Percentiles rank a stretch among this genome's conserved stretches.
phyloP scores from a whole-genome alignment of 2,329 filamentous ascomycete genomes.

The Mycosphaerella sp. region DNA sequence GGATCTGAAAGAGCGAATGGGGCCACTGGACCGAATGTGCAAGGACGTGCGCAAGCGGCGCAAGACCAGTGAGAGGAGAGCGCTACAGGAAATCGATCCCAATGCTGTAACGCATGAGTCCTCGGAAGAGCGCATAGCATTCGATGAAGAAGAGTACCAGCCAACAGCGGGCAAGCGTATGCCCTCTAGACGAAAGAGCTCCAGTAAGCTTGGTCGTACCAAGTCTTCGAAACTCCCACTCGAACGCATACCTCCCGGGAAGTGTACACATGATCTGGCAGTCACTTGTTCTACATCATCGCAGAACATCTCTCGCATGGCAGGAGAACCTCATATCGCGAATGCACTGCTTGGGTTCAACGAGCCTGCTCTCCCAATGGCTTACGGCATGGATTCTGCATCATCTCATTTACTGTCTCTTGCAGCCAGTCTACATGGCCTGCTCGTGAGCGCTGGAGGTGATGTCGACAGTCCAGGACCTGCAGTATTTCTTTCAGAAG shows the following conservation, averaged over 20 bases:
- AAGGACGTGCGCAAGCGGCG: constrained; percentile 22
- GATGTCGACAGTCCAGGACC: not conserved
- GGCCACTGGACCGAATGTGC: constrained; percentile 8
- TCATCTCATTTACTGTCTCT: constrained; percentile 12
- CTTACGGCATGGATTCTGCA: constrained; percentile 8
- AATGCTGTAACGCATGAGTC: constrained; percentile 16
- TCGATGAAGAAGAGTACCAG: constrained; percentile 13
- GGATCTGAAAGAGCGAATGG: constrained; percentile 11
- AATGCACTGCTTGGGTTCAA: constrained; percentile 25
- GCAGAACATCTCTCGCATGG: constrained; percentile 5
- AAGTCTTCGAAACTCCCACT: constrained; percentile 38
- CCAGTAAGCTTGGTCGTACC: constrained; percentile 25
- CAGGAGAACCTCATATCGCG: constrained; percentile 16
- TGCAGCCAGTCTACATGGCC: constrained; percentile 13
- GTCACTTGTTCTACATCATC: not conserved
- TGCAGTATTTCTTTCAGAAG: constrained; percentile 8
- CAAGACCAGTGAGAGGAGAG: constrained; percentile 20
- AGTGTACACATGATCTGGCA: constrained; percentile 21
- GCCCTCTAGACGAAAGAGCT: constrained; percentile 20
- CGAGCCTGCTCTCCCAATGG: constrained; percentile 20
- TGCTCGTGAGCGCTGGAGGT: constrained; percentile 14
- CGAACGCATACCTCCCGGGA: constrained; percentile 33
- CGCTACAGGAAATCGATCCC: constrained; percentile 24
- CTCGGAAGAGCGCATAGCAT: not conserved
- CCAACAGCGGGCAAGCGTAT: constrained; percentile 11